Evolutionary conservation across 768 basidiomycete genomes (phyloP), one percentile per base, ranked within the genome.

Genomic region (Tylopilus intermedius): DNA sequence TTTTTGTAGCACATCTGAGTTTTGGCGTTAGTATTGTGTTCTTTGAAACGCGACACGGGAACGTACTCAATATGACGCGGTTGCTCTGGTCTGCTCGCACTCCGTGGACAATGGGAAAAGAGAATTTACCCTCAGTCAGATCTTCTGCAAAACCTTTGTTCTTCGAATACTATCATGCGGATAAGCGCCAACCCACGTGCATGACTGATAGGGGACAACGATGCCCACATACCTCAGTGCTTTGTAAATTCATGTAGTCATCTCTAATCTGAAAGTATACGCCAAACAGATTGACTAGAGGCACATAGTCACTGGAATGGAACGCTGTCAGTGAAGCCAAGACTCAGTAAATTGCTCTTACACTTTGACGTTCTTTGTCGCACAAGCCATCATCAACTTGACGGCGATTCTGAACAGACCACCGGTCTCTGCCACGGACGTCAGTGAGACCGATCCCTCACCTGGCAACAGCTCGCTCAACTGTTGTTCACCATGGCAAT

Each of bases 221-320:
- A 29, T 15, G 15, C 4, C 10, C 32, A 40, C 15, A n/a, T 60
- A 92, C 93, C 76, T 94, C 83, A 15, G 80, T 79, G 45, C 89
- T 91, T 62, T 94, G 86, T 24, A 97, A 72, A 62, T 97, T 97
- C 89, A 95, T 92, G 43, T 94, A 88, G 67, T 97, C 95, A 61
- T 98, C 95, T n/a, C 94, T 74, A 59, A 98, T 94, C 67, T 98
- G 95, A 68, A 93, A 96, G 62, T 84, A 88, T n/a, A 96, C 82
- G 2, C 94, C 92, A 55, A 97, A 88, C 9, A 96, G 79, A 67
- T 96, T 96, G 56, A 95, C 90, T 2, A 98, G 78, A 0, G 94
- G 92, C 2, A 95, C 83, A 58, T 91, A 96, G 68, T 97, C 84
- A 9, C 91, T 96, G 54, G 37, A 2, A 32, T 29, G 7, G 22